phyloP scores from a whole-genome alignment of 1,284 basidiomycete species.

The Porogramme epimiltina region DNA sequence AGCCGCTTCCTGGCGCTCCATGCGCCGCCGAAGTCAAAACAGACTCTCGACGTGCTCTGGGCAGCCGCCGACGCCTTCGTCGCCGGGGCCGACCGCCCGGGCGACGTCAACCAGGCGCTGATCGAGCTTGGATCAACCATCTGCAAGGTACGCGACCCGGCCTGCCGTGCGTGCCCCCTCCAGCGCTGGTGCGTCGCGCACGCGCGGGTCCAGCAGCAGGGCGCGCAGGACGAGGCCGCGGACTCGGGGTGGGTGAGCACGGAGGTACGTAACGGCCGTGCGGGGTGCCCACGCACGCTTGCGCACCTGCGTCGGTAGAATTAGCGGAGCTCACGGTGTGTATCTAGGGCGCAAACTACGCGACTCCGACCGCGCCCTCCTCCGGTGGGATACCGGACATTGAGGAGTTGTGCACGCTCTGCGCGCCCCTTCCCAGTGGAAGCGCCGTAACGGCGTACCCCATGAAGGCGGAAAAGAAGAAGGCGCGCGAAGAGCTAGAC shows the following conservation, averaged over 20 bases:
- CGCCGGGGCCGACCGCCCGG: constrained; percentile 52
- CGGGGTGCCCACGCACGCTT: not conserved
- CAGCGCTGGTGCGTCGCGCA: constrained; percentile 70
- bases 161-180: constrained; percentile 76
- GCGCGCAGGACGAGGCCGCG: not conserved
- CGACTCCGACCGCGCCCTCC: constrained; percentile 4
- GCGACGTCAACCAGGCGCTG: constrained; percentile 88
- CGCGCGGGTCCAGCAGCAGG: constrained; percentile 22
- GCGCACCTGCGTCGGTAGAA: constrained; percentile 11
- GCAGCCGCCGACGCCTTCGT: constrained; percentile 74
- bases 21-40: constrained; percentile 78
- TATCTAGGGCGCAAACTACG: constrained; percentile 16
- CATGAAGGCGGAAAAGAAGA: constrained; percentile 86
- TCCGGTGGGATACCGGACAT: constrained; percentile 51
- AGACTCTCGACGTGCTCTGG: constrained; percentile 84
- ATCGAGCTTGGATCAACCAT: constrained; percentile 90
- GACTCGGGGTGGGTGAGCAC: constrained; percentile 1
- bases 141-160: constrained; percentile 82
- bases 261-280: not conserved
- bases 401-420: constrained; percentile 76
- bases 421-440: constrained; percentile 59
- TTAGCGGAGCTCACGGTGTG: constrained; percentile 3
- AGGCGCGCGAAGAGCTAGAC: constrained; percentile 83
- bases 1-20: constrained; percentile 83
- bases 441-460: constrained; percentile 74